Evolutionary conservation across 768 basidiomycete genomes (phyloP).

Genomic region (Naganishia kalamii): DNA sequence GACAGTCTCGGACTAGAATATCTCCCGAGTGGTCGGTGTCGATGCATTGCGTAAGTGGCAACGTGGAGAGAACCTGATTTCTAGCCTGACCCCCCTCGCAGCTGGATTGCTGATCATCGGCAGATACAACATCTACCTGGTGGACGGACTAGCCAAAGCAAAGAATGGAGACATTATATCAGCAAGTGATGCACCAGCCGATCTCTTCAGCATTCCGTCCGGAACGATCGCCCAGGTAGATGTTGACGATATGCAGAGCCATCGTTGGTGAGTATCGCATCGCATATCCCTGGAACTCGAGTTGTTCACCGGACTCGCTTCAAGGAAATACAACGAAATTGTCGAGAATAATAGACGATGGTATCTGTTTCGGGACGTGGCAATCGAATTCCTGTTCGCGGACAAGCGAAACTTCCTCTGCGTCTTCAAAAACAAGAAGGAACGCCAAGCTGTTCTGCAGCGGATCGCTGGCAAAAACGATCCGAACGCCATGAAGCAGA

Average conservation of each 20-base stretch:
- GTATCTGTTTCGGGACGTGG: slow-evolving; percentile 86
- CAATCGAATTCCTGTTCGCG: slow-evolving; percentile 87
- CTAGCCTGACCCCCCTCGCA: slow-evolving; percentile 34
- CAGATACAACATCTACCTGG: slow-evolving; percentile 74
- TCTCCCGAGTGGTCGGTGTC: slow-evolving; percentile 79
- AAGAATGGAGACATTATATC: slow-evolving; percentile 84
- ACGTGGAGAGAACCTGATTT: not conserved
- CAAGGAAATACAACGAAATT: slow-evolving; percentile 72
- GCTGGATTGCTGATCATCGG: slow-evolving; percentile 86
- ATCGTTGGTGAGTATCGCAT: slow-evolving; percentile 60
- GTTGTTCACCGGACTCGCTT: slow-evolving; percentile 5
- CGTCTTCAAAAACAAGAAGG: slow-evolving; percentile 67
- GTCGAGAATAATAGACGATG: slow-evolving; percentile 70
- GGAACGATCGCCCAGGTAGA: slow-evolving; percentile 75
- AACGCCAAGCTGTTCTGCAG: slow-evolving; percentile 50
- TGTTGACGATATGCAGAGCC: slow-evolving; percentile 65
- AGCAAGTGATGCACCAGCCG: slow-evolving; percentile 73
- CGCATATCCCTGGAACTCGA: slow-evolving; percentile 10
- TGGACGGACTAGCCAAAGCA: slow-evolving; percentile 81
- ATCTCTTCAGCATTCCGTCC: slow-evolving; percentile 67
- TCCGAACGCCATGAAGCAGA: slow-evolving; percentile 57
- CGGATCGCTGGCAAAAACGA: slow-evolving; percentile 48
- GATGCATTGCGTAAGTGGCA: slow-evolving; percentile 76
- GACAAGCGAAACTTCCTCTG: slow-evolving; percentile 81
- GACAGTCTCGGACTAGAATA: slow-evolving; percentile 56